These are phyloP conservation scores for Thielaviopsis euricoi DNA, from an alignment of 2,329 filamentous ascomycete species.

Conservation along the genomic window DNA sequence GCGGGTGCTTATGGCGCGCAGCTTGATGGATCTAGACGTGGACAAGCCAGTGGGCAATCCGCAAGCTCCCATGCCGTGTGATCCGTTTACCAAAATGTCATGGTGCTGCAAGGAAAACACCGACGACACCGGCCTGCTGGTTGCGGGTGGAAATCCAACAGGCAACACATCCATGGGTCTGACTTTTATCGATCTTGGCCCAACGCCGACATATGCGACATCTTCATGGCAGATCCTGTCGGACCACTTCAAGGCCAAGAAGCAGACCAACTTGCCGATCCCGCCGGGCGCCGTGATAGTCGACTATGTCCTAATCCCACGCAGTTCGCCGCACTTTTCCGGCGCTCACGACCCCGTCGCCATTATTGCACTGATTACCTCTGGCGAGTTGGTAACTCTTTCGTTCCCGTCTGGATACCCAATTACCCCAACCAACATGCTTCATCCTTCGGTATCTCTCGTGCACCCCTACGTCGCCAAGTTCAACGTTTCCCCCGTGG, in stretches of 20 bases:
- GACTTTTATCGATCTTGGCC: conserved; percentile 77
- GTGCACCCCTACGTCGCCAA: conserved; percentile 78
- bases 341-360: conserved; percentile 86
- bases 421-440: conserved; percentile 80
- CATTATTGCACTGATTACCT: conserved; percentile 60
- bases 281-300: conserved; percentile 62
- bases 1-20: conserved; percentile 67
- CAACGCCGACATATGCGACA: conserved; percentile 80
- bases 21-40: conserved; percentile 56
- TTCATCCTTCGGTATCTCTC: conserved; percentile 74
- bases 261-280: conserved; percentile 52
- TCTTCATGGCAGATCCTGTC: conserved; percentile 74
- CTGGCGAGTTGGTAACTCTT: conserved; percentile 76
- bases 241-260: conserved; percentile 65
- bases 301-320: conserved; percentile 71
- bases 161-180: conserved; percentile 57
- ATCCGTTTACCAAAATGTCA: conserved; percentile 60
- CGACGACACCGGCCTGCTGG: conserved; percentile 77
- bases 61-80: conserved; percentile 42
- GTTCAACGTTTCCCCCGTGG: conserved; percentile 54
- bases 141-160: conserved; percentile 63
- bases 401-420: conserved; percentile 86
- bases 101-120: conserved; percentile 94
- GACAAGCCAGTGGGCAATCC: conserved; percentile 43
- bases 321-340: conserved; percentile 66